These are phyloP conservation scores for Fusarium coffeatum DNA, from an alignment of 2,329 filamentous ascomycete genomes.

Conservation along the genomic window DNA sequence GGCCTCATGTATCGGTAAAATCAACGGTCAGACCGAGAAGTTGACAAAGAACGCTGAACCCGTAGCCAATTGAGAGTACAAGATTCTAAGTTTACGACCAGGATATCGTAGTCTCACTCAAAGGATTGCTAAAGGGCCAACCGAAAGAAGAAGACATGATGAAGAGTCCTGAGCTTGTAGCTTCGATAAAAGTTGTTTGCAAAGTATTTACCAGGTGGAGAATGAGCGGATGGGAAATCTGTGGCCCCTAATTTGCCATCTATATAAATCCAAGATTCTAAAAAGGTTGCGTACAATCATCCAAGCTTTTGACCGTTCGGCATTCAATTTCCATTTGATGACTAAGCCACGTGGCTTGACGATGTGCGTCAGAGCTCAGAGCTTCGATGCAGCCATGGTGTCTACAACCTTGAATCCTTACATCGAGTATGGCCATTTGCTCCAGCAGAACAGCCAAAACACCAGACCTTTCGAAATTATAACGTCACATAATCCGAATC, in stretches of 20 bases:
- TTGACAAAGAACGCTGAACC: not conserved
- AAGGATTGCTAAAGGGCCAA: not conserved
- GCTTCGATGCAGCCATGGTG: slow-evolving; percentile 42
- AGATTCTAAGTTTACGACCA: not conserved
- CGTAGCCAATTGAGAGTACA: not conserved
- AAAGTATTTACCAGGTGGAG: not conserved
- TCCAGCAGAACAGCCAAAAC: slow-evolving; percentile 25
- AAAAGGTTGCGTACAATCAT: slow-evolving; percentile 1
- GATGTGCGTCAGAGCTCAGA: slow-evolving; percentile 39
- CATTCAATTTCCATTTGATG: slow-evolving; percentile 13
- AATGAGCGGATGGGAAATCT: not conserved
- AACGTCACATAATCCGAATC: not conserved
- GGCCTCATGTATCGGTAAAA: slow-evolving; percentile 5
- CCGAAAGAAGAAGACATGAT: not conserved
- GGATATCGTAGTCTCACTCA: not conserved
- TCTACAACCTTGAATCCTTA: slow-evolving; percentile 37
- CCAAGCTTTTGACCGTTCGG: not conserved
- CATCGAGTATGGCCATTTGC: slow-evolving; percentile 22
- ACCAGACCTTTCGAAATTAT: not conserved
- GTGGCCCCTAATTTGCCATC: not conserved
- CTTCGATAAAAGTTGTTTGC: not conserved
- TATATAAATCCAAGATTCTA: slow-evolving; percentile 10
- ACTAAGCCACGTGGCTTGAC: slow-evolving; percentile 40
- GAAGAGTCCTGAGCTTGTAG: not conserved
- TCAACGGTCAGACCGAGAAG: not conserved